Percentiles rank a stretch among this genome's conserved stretches.
phyloP scores from a whole-genome alignment of 2,329 filamentous ascomycete species.

The Fusarium fujikuroi region DNA sequence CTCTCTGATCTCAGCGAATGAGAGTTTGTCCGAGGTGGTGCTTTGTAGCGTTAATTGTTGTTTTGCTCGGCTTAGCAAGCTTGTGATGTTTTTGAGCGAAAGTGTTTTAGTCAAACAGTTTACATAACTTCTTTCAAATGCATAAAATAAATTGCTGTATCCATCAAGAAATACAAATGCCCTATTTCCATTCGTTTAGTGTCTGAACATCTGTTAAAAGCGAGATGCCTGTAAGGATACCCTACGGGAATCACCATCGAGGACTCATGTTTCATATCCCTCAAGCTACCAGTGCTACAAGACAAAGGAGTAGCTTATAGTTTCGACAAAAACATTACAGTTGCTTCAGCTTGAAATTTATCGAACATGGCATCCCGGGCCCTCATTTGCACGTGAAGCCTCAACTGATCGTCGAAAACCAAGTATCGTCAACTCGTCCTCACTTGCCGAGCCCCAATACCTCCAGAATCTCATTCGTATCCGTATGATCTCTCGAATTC shows the following conservation, averaged over 20 bases:
- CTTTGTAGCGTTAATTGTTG: background rate
- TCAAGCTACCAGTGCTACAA: background rate
- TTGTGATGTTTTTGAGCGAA: background rate
- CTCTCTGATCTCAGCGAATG: background rate
- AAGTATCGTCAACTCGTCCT: too few relatives aligned
- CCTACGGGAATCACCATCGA: background rate
- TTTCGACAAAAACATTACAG: too few relatives aligned
- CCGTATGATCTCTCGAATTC: conserved; percentile 11
- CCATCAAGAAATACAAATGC: rapidly evolving
- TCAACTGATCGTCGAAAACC: too few relatives aligned
- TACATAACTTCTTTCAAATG: rapidly evolving
- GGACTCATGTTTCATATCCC: background rate
- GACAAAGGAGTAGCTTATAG: too few relatives aligned
- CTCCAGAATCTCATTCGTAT: conserved; percentile 19
- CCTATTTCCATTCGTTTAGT: rapidly evolving
- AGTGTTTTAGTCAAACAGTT: too few relatives aligned
- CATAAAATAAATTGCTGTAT: rapidly evolving
- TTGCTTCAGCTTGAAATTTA: too few relatives aligned
- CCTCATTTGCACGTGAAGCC: too few relatives aligned
- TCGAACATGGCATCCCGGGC: background rate
- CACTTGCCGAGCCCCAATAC: background rate
- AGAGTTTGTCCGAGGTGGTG: background rate
- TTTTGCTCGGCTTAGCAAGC: background rate
- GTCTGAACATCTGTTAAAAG: background rate
- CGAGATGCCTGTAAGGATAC: background rate